Evolutionary conservation across 2,329 filamentous ascomycete species (phyloP).

Genomic region (Penicillium sp.): DNA sequence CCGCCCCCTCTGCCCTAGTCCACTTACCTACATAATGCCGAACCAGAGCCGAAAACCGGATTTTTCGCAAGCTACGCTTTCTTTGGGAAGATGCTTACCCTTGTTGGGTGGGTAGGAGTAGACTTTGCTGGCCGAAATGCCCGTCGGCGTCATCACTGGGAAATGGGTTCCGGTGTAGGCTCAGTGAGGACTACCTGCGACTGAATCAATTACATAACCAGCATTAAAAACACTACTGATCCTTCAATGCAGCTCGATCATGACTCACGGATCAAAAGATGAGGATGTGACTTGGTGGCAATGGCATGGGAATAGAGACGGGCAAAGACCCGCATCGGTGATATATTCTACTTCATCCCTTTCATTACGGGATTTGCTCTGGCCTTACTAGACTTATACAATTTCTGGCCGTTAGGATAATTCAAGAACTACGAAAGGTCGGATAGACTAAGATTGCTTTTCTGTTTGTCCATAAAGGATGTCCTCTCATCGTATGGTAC

Average conservation of each 20-base stretch:
- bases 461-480: background rate
- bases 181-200: background rate
- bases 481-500: too few relatives aligned
- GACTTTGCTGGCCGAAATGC: background rate
- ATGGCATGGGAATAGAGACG: constrained; percentile 7
- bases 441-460: background rate
- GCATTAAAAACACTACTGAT: background rate
- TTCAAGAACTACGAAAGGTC: background rate
- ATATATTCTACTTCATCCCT: constrained; percentile 15
- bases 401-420: background rate
- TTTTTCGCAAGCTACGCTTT: background rate
- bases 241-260: too few relatives aligned
- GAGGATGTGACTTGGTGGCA: background rate
- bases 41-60: constrained; percentile 29
- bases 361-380: constrained; percentile 4
- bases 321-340: constrained; percentile 8
- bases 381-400: constrained; percentile 3
- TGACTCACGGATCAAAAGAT: background rate
- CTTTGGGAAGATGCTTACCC: constrained; percentile 6
- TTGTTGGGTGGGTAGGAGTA: background rate
- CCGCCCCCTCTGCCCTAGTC: constrained; percentile 8
- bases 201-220: background rate
- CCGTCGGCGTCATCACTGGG: background rate
- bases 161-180: background rate
- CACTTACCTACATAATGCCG: constrained; percentile 10